A percentile compares a stretch with the other conserved stretches of the same genome.
Conservation (phyloP, 192 early-diverging fungal species). For the Chytriomyces sp. region DNA sequence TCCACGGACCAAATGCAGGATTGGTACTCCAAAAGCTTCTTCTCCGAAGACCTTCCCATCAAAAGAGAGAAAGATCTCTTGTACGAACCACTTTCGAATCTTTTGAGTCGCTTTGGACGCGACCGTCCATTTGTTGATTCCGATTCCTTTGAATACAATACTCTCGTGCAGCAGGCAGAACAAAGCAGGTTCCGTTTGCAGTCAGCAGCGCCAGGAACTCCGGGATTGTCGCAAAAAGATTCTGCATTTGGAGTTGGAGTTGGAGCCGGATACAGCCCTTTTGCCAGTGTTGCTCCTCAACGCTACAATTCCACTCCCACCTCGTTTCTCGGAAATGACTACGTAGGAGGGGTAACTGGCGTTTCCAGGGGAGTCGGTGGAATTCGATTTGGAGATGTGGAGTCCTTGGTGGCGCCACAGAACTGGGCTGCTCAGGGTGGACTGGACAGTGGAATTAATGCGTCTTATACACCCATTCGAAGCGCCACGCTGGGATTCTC, state of each 20-base stretch:
- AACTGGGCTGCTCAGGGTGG: too few relatives aligned
- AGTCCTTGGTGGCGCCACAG: not conserved
- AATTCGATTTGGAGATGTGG: conserved; percentile 16
- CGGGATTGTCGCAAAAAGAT: not conserved
- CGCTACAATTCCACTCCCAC: not conserved
- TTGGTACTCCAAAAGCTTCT: conserved; percentile 90
- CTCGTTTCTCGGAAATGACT: conserved; percentile 3
- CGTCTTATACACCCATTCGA: too few relatives aligned
- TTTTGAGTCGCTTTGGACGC: conserved; percentile 70
- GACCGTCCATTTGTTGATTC: conserved; percentile 74
- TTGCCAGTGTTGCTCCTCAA: conserved; percentile 6
- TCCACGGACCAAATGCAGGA: conserved; percentile 89
- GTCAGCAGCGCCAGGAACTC: conserved; percentile 3
- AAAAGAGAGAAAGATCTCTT: conserved; percentile 75
- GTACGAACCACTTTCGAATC: conserved; percentile 79
- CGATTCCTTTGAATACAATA: conserved; percentile 9
- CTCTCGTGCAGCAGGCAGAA: not conserved
- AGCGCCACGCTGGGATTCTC: too few relatives aligned
- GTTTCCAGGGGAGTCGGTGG: not conserved
- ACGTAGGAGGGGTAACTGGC: not conserved
- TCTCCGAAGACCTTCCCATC: conserved; percentile 78
- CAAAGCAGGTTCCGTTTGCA: not conserved
- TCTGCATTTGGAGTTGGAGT: not conserved
- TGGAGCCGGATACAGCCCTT: conserved; percentile 26
- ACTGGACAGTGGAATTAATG: too few relatives aligned